Base-by-base conservation (phyloP, 1,284 basidiomycete genomes). In the Ceratobasidium sp. region DNA sequence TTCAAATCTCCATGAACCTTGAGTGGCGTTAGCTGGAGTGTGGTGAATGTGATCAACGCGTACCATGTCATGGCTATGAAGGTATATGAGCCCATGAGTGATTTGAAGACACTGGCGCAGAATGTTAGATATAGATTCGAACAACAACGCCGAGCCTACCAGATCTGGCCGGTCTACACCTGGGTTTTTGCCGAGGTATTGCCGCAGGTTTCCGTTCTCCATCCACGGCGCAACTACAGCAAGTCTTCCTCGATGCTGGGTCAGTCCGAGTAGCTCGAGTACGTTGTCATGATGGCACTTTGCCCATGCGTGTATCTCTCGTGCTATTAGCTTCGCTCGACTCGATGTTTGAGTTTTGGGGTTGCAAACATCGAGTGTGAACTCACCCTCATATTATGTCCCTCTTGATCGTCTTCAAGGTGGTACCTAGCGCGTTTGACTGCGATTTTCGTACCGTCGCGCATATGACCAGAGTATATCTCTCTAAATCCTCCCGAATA, bases 401-500 rank as follows among this genome's bases (percentile, higher is more conserved):
- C 48, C 5, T 50, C 20, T 50, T 50, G 48, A 15, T 6, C 48
- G 3, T 50, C 48, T 20, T 50, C 1, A 20, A 50, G 1, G 6
- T 50, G 6, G 20, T 50, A 13, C 7, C 62, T 65, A 7, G 40
- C n/a, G 40, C 62, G 42, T 44, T 65, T 65, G n/a, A 65, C 38
- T 1, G 62, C 62, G 38, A 44, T n/a, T n/a, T 65, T 33, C 0
- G 62, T 65, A 12, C 62, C 62, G 13, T 13, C 62, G 1, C 3
- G 12, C n/a, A 65, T 3, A 2, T 38, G 13, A 7, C 62, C 62
- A 13, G 28, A n/a, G 13, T 65, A 65, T n/a, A 65, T 65, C n/a
- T 65, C 62, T n/a, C 62, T 38, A n/a, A 65, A 52, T 12, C 62
- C 62, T 65, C 62, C 62, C 3, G n/a, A 23, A 44, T 46, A 40